Base-by-base conservation (phyloP, 306 rosid genomes). In the Astragalus glycyphyllos region DNA sequence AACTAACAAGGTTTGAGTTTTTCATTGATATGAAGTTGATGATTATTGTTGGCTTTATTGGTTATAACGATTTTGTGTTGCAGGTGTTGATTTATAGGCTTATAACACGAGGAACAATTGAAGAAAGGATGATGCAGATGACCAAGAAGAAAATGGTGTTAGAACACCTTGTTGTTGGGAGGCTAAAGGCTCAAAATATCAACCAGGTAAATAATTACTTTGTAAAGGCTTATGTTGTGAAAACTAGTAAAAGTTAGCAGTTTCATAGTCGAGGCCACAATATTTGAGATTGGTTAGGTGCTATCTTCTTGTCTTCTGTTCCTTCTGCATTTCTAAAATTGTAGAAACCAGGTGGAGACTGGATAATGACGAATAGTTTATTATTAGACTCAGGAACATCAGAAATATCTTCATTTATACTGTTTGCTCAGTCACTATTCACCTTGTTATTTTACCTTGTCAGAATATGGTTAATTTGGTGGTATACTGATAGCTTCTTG, bases 61-160 rank as follows among this genome's bases (percentile, higher is more conserved):
- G 68, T 63, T 34, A 67, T 61, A 48, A 60, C 65, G 58, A 35
- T 76, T 81, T 63, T 70, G 74, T 70, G 35, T 78, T 79, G 74
- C 80, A 94, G 99, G 99, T 94, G 61, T 83, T 94, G 96, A 94
- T 94, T 68, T 91, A 84, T 85, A 89, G 99, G 87, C 96, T 94
- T 54, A 72, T 94, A 75, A 94, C 97, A 12, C 82, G 99, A 16
- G 99, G 96, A 85, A 86, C 89, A 38, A 94, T 94, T 82, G 99
- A 91, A 86, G 99, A 94, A 82, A 88, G 99, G 80, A 94, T 94
- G 99, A 91, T 94, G 97, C 89, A 94, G 72, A 79, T 94, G 97
- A 91, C 99, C 12, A 94, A 94, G 88, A 94, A 94, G 95, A 94
- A 94, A 85, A 94, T 94, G 99, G 96, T 94, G 77, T 85, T 94